Percentiles rank a stretch among this genome's conserved stretches.
These are phyloP conservation scores for Malania oleifera DNA, from an alignment of 164 flowering plant genomes.

Conservation along the genomic window DNA sequence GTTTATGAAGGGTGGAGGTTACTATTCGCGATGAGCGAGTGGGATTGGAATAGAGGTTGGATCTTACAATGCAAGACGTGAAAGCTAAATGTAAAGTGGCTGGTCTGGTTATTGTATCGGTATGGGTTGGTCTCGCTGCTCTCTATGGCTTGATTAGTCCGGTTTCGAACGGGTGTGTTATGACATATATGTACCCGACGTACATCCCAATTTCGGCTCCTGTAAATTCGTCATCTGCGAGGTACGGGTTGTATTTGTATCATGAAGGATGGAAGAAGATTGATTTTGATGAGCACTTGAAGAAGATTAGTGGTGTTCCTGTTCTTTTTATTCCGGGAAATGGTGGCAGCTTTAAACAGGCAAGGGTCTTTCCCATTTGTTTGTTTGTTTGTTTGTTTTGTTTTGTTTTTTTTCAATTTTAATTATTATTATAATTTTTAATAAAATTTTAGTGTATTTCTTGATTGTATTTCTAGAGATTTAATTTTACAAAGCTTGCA, in stretches of 20 bases:
- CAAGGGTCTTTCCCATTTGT: conserved; percentile 13
- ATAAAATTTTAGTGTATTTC: not conserved
- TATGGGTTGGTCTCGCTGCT: conserved; percentile 49
- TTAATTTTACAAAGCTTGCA: no score
- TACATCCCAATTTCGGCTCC: conserved; percentile 71
- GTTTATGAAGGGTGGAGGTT: no score
- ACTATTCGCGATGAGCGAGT: no score
- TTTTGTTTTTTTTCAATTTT: not conserved
- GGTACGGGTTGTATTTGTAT: conserved; percentile 79
- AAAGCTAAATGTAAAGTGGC: conserved; percentile 46
- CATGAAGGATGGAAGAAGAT: conserved; percentile 99
- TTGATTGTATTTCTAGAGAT: not conserved
- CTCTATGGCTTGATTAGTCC: conserved; percentile 62
- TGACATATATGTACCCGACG: conserved; percentile 98
- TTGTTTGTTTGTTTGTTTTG: not conserved
- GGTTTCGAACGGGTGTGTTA: conserved; percentile 68
- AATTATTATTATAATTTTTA: no score
- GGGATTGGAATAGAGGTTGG: conserved; percentile 2
- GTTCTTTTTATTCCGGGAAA: conserved; percentile 96
- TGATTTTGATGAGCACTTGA: conserved; percentile 71
- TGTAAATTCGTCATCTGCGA: conserved; percentile 37
- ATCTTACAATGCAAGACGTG: conserved; percentile 37
- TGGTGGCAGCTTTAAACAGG: conserved; percentile 99
- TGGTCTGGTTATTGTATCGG: conserved; percentile 26
- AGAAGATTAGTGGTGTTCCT: conserved; percentile 79